Conservation (phyloP, 2,329 filamentous ascomycete genomes). For the Aspergillus sp. region DNA sequence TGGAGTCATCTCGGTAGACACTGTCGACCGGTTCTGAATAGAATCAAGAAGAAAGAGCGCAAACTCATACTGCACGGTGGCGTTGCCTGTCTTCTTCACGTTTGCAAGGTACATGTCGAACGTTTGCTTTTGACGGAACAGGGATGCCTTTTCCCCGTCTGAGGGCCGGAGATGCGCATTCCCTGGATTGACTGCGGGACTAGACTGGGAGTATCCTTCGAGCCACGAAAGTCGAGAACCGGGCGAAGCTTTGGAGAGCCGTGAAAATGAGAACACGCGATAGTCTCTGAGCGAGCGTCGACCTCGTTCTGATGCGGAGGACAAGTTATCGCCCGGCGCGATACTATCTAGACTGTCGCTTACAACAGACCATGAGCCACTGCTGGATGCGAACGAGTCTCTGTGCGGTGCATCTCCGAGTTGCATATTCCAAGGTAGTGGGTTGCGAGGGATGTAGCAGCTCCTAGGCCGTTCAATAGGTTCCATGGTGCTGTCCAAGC, state of each 20-base stretch:
- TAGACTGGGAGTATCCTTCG: conserved; percentile 74
- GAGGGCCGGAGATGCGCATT: conserved; percentile 72
- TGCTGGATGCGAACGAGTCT: conserved; percentile 15
- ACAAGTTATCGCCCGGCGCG: conserved; percentile 39
- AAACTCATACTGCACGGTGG: conserved; percentile 89
- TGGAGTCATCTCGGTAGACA: conserved; percentile 42
- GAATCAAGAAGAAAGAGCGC: conserved; percentile 89
- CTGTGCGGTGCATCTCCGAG: background rate
- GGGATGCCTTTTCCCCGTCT: conserved; percentile 82
- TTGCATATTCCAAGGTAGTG: background rate
- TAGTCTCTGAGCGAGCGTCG: conserved; percentile 51
- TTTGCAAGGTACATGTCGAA: conserved; percentile 96
- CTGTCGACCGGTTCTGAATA: conserved; percentile 40
- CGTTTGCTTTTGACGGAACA: conserved; percentile 86
- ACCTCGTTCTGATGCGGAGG: conserved; percentile 62
- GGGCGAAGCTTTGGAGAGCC: conserved; percentile 47
- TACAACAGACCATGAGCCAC: conserved; percentile 30
- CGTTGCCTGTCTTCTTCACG: conserved; percentile 92
- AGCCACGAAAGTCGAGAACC: conserved; percentile 55
- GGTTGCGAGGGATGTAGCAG: background rate
- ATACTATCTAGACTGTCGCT: conserved; percentile 32
- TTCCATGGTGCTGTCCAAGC: background rate
- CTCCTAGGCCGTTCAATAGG: background rate
- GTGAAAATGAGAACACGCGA: conserved; percentile 45
- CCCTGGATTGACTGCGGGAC: conserved; percentile 60